A percentile compares a stretch with the other conserved stretches of the same genome.
phyloP scores from a whole-genome alignment of 2,329 filamentous ascomycete genomes.

The Trichoderma oligosporum region DNA sequence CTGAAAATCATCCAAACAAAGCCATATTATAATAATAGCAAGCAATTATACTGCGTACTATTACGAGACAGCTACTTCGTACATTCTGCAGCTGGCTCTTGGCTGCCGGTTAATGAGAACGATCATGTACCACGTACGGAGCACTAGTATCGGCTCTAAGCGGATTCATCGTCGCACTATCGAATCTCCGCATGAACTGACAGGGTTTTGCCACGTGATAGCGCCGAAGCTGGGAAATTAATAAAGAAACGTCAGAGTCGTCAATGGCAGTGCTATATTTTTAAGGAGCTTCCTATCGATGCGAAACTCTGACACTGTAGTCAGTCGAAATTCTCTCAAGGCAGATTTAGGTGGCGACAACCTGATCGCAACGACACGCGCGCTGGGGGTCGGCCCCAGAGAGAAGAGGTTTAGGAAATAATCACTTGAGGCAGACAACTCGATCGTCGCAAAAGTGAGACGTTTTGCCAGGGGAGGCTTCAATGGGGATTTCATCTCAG shows the following conservation, averaged over 20 bases:
- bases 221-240: conserved; percentile 3
- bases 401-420: background rate
- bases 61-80: background rate
- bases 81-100: background rate
- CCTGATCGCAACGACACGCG: background rate
- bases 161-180: conserved; percentile 14
- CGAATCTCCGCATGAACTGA: conserved; percentile 6
- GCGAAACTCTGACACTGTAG: background rate
- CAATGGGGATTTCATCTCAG: conserved; percentile 3
- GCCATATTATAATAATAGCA: background rate
- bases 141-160: conserved; percentile 11
- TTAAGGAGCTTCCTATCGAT: conserved; percentile 3
- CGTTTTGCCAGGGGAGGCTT: background rate
- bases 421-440: background rate
- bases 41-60: background rate
- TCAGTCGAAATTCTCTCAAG: background rate
- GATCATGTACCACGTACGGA: background rate
- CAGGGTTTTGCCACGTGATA: conserved; percentile 13
- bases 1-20: no score
- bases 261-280: conserved; percentile 1
- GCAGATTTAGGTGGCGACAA: background rate
- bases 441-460: background rate
- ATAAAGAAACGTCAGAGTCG: background rate
- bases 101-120: background rate
- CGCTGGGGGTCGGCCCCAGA: background rate